These are phyloP conservation scores for Fusarium sp. DNA, from an alignment of 2,329 filamentous ascomycete genomes.

Conservation along the genomic window DNA sequence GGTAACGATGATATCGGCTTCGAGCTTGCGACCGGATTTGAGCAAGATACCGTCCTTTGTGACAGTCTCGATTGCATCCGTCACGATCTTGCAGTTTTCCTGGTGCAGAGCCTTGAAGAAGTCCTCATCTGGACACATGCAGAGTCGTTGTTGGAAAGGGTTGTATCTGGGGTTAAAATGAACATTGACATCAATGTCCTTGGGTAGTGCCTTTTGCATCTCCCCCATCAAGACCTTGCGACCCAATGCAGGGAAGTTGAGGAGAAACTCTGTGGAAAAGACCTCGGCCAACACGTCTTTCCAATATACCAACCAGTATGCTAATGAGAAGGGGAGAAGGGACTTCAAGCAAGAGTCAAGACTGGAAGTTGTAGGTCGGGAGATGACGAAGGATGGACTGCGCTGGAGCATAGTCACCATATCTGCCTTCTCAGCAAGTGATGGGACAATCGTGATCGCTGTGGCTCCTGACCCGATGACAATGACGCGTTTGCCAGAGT, in stretches of 20 bases:
- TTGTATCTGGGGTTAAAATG: constrained; percentile 72
- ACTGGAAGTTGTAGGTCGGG: constrained; percentile 54
- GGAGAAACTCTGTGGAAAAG: constrained; percentile 48
- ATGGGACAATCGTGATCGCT: constrained; percentile 78
- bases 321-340: constrained; percentile 57
- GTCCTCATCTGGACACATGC: constrained; percentile 67
- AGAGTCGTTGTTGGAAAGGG: constrained; percentile 79
- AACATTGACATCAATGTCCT: constrained; percentile 60
- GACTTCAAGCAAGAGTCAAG: constrained; percentile 49
- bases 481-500: constrained; percentile 71
- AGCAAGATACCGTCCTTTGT: constrained; percentile 58
- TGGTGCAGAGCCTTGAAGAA: constrained; percentile 60
- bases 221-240: constrained; percentile 49
- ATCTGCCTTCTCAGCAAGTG: constrained; percentile 68
- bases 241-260: constrained; percentile 38
- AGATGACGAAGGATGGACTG: constrained; percentile 74
- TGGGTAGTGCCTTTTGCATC: constrained; percentile 61
- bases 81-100: constrained; percentile 57
- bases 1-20: constrained; percentile 73
- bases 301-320: constrained; percentile 58
- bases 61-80: constrained; percentile 61
- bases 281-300: constrained; percentile 57
- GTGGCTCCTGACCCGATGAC: constrained; percentile 83
- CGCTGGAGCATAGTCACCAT: constrained; percentile 83
- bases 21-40: constrained; percentile 57